phyloP scores from a whole-genome alignment of 495 filamentous ascomycete genomes.

The Geopyxis carbonaria region DNA sequence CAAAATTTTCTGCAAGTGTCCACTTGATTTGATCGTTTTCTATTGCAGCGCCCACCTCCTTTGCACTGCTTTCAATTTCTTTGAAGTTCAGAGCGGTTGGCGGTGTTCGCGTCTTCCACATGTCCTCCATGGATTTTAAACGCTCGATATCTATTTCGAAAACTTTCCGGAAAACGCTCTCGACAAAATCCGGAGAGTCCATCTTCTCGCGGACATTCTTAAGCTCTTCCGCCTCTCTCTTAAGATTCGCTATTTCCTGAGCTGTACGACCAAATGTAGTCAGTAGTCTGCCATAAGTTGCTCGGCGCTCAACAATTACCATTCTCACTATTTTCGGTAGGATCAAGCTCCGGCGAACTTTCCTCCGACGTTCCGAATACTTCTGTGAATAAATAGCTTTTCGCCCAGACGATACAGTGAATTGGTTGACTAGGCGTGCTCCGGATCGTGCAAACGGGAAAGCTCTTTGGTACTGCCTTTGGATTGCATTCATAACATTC shows the following conservation, averaged over 20 bases:
- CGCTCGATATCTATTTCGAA: slow-evolving; percentile 74
- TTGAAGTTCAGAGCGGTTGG: slow-evolving; percentile 58
- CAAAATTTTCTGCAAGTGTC: slow-evolving; percentile 63
- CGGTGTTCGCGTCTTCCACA: slow-evolving; percentile 75
- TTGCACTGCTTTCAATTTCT: slow-evolving; percentile 31
- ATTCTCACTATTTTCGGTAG: slow-evolving; percentile 65
- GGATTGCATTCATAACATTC: slow-evolving; percentile 92
- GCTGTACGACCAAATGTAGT: slow-evolving; percentile 29
- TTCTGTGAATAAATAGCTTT: slow-evolving; percentile 87
- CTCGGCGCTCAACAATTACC: slow-evolving; percentile 27
- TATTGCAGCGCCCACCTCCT: slow-evolving; percentile 36
- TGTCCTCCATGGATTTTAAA: slow-evolving; percentile 75
- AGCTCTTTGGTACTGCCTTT: slow-evolving; percentile 77
- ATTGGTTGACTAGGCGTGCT: slow-evolving; percentile 90
- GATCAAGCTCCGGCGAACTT: slow-evolving; percentile 56
- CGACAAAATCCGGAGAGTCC: slow-evolving; percentile 59
- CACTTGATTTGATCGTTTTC: slow-evolving; percentile 59
- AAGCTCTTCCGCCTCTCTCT: slow-evolving; percentile 63
- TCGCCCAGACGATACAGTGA: slow-evolving; percentile 98
- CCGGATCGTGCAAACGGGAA: slow-evolving; percentile 90
- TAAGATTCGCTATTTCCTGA: slow-evolving; percentile 71
- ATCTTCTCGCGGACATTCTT: slow-evolving; percentile 69
- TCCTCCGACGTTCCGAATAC: slow-evolving; percentile 88
- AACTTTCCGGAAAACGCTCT: slow-evolving; percentile 81
- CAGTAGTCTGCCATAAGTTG: neutral